These are phyloP conservation scores for Geranium rotundifolium DNA, from an alignment of 345 rosid species.

Conservation along the genomic window DNA sequence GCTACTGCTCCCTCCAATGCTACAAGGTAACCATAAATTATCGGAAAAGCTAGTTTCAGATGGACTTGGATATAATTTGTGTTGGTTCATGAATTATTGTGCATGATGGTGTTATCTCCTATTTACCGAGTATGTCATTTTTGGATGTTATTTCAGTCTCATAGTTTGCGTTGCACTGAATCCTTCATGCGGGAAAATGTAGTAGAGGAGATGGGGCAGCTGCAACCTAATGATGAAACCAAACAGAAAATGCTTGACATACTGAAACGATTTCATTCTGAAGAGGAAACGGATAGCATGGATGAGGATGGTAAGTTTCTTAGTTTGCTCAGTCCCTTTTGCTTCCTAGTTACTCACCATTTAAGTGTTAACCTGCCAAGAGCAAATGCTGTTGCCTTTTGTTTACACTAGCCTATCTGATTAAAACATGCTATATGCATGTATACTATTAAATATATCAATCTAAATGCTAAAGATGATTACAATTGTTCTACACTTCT, in stretches of 20 bases:
- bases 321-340: background rate
- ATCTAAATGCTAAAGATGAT: no score
- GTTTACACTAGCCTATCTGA: no score
- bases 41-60: no score
- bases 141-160: conserved; percentile 35
- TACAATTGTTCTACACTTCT: no score
- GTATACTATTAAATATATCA: no score
- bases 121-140: background rate
- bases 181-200: conserved; percentile 93
- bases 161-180: conserved; percentile 76
- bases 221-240: conserved; percentile 52
- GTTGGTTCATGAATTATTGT: no score
- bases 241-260: conserved; percentile 69
- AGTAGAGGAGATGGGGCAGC: conserved; percentile 47
- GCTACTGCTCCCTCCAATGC: conserved; percentile 75
- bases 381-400: background rate
- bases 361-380: no score
- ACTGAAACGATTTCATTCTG: conserved; percentile 57
- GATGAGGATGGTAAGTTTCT: conserved; percentile 30
- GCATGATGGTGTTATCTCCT: background rate
- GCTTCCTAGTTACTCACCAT: background rate
- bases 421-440: no score
- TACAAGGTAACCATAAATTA: conserved; percentile 32
- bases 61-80: no score
- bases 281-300: conserved; percentile 43